Conservation (phyloP, 2,329 filamentous ascomycete genomes). For the Fusarium agapanthi region DNA sequence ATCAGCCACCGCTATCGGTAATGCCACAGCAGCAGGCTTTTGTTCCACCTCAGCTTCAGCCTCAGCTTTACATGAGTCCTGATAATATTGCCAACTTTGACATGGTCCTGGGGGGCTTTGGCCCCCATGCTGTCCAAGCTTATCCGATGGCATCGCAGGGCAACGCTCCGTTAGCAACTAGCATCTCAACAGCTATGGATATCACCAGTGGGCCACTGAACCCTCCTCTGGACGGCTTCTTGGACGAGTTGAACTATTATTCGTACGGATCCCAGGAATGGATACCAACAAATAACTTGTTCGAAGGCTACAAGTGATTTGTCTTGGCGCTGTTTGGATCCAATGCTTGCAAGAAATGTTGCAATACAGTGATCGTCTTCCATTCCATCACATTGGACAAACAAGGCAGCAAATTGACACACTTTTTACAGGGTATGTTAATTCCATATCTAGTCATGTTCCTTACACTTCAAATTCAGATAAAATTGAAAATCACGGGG, state of each 20-base stretch:
- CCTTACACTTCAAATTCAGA: neutral
- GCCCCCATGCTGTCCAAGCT: constrained; percentile 24
- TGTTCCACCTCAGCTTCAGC: constrained; percentile 21
- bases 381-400: neutral
- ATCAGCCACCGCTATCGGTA: constrained; percentile 1
- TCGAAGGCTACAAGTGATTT: constrained; percentile 30
- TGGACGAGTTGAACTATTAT: constrained; percentile 56
- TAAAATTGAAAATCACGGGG: neutral
- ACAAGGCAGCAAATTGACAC: neutral
- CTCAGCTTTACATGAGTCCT: constrained; percentile 18
- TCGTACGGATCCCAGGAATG: constrained; percentile 49
- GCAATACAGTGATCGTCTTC: neutral
- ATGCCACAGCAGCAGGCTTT: constrained; percentile 35
- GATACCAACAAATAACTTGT: constrained; percentile 32
- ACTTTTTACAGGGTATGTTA: neutral
- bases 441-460: neutral
- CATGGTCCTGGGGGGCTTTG: constrained; percentile 54
- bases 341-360: neutral
- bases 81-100: constrained; percentile 39
- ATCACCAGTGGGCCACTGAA: constrained; percentile 18
- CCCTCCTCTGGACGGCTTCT: constrained; percentile 56
- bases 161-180: constrained; percentile 1
- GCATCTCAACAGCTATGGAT: constrained; percentile 1
- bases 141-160: constrained; percentile 26
- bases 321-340: too few species aligned